Evolutionary conservation across 202 grass and related monocot genomes (phyloP), one percentile per base, ranked within the genome.

Genomic region (Zizania palustris): DNA sequence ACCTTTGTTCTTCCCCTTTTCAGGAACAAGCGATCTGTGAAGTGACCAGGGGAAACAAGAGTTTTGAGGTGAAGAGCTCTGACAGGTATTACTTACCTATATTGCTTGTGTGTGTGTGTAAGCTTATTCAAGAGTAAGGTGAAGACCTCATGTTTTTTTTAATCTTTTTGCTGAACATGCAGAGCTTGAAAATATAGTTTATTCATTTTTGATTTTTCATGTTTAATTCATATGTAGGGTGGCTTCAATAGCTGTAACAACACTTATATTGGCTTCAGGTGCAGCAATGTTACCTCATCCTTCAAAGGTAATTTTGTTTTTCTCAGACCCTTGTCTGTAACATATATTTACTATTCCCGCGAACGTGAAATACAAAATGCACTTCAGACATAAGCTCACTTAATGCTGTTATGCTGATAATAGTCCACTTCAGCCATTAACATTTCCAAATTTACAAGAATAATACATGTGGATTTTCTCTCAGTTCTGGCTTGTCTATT

Each of bases 281-380:
- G 94, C 88, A 68, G 87, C 94, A 28, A 92, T 97, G 57, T 54
- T 90, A 78, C 94, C 94, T 59, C 91, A 97, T 88, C 94, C 91
- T 84, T 86, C 91, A 40, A 94, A 97, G 88, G 91, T 97, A 89
- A 65, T 67, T 35, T 69, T 42, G 16, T 71, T 58, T 8, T 55
- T 46, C 45, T 53, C 6, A 16, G 37, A 34, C 13, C 42, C 13
- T 65, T 44, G 20, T 74, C 35, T 10, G 43, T 49, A 75, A 63
- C 20, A 3, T 22, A 65, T 76, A 21, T 64, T 76, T 21, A 35
- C 20, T 50, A 4, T 69, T n/a, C 6, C 20, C 28, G 28, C 28
- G 0, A 28, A 28, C 40, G 21, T 22, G 12, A 36, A 28, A 16
- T 28, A 46, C 44, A 34, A 50, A 69, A 76, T 13, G n/a, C 19